phyloP scores from a whole-genome alignment of 1,139 yeast species.

The Yamadazyma siamensis region DNA sequence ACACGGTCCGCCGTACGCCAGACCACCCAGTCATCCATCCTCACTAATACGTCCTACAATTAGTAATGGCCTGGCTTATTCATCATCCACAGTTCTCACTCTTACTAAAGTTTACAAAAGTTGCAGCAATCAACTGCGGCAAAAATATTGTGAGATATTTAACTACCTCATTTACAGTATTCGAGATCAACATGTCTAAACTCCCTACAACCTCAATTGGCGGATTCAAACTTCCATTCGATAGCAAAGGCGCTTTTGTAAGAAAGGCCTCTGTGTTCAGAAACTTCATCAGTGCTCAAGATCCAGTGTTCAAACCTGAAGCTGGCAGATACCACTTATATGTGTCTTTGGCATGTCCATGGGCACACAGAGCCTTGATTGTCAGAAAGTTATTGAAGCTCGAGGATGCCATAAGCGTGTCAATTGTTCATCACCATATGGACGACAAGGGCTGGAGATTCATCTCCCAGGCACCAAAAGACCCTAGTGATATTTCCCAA shows the following conservation, averaged over 20 bases:
- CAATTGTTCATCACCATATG: conserved; percentile 88
- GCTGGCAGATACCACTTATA: conserved; percentile 81
- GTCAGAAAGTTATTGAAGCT: conserved; percentile 79
- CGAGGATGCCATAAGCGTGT: conserved; percentile 54
- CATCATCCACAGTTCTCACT: too few relatives aligned
- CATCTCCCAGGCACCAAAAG: conserved; percentile 28
- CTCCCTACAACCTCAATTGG: conserved; percentile 5
- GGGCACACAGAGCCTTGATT: conserved; percentile 89
- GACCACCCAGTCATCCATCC: too few relatives aligned
- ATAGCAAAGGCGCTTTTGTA: conserved; percentile 51
- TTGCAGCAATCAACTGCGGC: too few relatives aligned
- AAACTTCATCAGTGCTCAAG: conserved; percentile 54
- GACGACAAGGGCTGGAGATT: conserved; percentile 88
- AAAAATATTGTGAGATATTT: too few relatives aligned
- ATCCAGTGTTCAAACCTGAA: conserved; percentile 69
- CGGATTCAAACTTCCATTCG: conserved; percentile 10
- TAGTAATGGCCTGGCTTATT: too few relatives aligned
- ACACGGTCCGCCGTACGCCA: too few relatives aligned
- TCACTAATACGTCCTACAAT: too few relatives aligned
- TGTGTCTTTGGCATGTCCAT: conserved; percentile 88
- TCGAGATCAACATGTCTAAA: too few relatives aligned
- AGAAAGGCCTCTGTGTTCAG: conserved; percentile 50
- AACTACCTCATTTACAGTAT: too few relatives aligned
- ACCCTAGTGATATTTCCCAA: conserved; percentile 33
- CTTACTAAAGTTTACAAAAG: too few relatives aligned